Percentiles rank a stretch among this genome's conserved stretches.
phyloP scores from a whole-genome alignment of 2,329 filamentous ascomycete species.

The Calonectria pseudoreteaudii region DNA sequence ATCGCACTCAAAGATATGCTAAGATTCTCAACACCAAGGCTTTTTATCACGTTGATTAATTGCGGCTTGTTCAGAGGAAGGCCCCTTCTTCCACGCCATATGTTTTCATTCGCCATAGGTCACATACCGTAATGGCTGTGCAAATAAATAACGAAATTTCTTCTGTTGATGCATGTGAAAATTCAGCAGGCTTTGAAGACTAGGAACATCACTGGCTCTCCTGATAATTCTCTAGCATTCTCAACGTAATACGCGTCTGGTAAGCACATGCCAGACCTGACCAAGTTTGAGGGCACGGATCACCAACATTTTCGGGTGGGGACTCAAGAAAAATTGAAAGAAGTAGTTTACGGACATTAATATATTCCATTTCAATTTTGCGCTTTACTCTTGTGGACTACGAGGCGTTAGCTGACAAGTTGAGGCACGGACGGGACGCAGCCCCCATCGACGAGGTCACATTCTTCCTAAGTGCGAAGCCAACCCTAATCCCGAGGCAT shows the following conservation, averaged over 20 bases:
- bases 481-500: background rate
- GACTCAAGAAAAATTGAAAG: background rate
- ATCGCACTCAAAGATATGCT: background rate
- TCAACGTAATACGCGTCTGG: background rate
- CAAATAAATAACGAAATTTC: background rate
- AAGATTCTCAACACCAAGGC: background rate
- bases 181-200: background rate
- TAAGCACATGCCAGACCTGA: background rate
- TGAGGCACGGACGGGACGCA: background rate
- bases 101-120: background rate
- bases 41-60: too few species aligned
- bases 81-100: background rate
- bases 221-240: background rate
- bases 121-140: background rate
- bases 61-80: background rate
- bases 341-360: background rate
- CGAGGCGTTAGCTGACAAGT: background rate
- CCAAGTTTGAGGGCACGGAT: background rate
- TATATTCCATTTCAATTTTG: background rate
- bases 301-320: background rate
- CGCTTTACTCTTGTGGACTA: background rate
- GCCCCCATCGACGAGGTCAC: background rate
- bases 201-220: background rate
- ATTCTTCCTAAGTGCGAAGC: background rate
- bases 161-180: background rate